These are phyloP conservation scores for Zalaria obscura DNA, from an alignment of 2,329 filamentous ascomycete species.

Conservation along the genomic window DNA sequence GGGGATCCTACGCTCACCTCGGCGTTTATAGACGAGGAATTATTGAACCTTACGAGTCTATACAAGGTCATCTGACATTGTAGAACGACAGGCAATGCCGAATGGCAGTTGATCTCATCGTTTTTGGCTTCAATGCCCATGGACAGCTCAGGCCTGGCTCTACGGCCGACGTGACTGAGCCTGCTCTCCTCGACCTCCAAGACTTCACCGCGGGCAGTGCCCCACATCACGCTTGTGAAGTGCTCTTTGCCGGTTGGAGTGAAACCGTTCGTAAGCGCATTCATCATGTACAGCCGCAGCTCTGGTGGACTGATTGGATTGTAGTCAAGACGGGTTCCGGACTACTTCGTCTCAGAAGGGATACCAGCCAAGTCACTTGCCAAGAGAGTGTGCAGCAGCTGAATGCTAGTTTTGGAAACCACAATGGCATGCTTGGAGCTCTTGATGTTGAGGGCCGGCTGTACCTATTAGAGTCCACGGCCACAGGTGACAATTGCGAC, in stretches of 20 bases:
- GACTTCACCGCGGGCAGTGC: neutral
- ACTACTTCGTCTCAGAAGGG: no score
- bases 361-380: slow-evolving; percentile 1
- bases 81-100: no score
- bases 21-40: no score
- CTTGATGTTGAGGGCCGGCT: slow-evolving; percentile 12
- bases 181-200: neutral
- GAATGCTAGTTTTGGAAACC: slow-evolving; percentile 13
- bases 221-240: neutral
- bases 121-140: slow-evolving; percentile 4
- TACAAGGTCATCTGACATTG: no score
- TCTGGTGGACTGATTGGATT: no score
- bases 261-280: slow-evolving; percentile 10
- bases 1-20: no score
- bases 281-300: no score
- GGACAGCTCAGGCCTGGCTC: neutral
- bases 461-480: slow-evolving; percentile 6
- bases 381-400: neutral
- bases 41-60: no score
- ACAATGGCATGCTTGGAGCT: slow-evolving; percentile 16
- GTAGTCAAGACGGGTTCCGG: no score
- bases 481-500: neutral
- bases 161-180: neutral
- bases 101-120: neutral
- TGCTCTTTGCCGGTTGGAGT: slow-evolving; percentile 19